Percentiles rank a stretch among this genome's conserved stretches.
Evolutionary conservation across 2,329 filamentous ascomycete species (phyloP).

Genomic region (Pseudocercospora fijiensis): DNA sequence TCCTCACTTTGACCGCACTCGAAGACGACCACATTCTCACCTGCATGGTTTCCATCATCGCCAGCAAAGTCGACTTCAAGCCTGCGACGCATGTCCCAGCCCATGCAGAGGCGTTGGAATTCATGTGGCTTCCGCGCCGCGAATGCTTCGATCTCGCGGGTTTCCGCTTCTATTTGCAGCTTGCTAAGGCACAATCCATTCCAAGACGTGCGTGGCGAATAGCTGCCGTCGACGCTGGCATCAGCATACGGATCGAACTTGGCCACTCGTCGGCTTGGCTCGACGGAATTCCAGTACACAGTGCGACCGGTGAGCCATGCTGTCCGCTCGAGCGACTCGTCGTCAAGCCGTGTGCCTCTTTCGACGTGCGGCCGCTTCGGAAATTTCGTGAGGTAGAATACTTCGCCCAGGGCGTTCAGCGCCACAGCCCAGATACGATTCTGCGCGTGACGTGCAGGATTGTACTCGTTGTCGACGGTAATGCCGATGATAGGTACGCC

Average conservation of each 20-base stretch:
- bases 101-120: constrained; percentile 73
- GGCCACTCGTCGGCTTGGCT: constrained; percentile 71
- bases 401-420: constrained; percentile 89
- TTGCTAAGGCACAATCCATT: constrained; percentile 68
- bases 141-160: constrained; percentile 76
- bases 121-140: constrained; percentile 70
- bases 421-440: constrained; percentile 84
- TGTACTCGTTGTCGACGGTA: constrained; percentile 80
- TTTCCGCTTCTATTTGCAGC: constrained; percentile 72
- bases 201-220: constrained; percentile 76
- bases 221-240: constrained; percentile 65
- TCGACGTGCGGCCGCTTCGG: constrained; percentile 58
- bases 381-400: constrained; percentile 77
- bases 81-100: constrained; percentile 88
- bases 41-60: constrained; percentile 72
- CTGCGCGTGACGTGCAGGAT: constrained; percentile 63
- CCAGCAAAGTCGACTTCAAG: constrained; percentile 87
- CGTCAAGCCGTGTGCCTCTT: constrained; percentile 47
- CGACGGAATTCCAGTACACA: constrained; percentile 77
- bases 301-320: constrained; percentile 80
- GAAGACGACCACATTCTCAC: constrained; percentile 74
- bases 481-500: constrained; percentile 88
- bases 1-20: constrained; percentile 67
- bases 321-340: constrained; percentile 59
- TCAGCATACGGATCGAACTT: constrained; percentile 71